Evolutionary conservation across 345 rosid species (phyloP).

Genomic region (Corymbia maculata): DNA sequence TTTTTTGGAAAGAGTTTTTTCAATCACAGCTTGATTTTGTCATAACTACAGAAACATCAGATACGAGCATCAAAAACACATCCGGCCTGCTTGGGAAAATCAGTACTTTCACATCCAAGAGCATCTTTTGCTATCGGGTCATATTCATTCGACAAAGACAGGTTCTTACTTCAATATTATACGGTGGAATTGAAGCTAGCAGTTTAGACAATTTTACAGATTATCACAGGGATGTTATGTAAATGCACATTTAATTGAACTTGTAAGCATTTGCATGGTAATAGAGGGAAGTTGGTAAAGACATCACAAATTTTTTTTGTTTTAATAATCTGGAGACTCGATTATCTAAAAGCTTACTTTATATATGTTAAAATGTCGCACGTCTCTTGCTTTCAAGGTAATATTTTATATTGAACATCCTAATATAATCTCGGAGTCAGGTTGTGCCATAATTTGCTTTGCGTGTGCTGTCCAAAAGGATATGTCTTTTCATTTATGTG

Average conservation of each 20-base stretch:
- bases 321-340: neutral
- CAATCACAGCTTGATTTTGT: neutral
- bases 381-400: neutral
- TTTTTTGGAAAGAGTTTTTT: neutral
- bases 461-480: neutral
- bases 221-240: neutral
- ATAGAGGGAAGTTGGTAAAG: neutral
- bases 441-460: accelerated
- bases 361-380: accelerated
- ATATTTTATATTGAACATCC: neutral
- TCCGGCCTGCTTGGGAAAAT: neutral
- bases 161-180: neutral
- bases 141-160: neutral
- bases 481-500: neutral
- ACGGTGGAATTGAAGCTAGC: neutral
- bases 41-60: neutral
- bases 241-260: neutral
- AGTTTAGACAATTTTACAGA: neutral
- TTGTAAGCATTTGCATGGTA: neutral
- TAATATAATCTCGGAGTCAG: accelerated
- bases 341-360: accelerated
- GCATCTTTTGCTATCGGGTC: neutral
- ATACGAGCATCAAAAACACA: neutral
- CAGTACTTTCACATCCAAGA: neutral
- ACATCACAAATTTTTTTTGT: neutral